These are phyloP conservation scores for Butyriboletus loyo DNA, from an alignment of 768 basidiomycete genomes.

Conservation along the genomic window DNA sequence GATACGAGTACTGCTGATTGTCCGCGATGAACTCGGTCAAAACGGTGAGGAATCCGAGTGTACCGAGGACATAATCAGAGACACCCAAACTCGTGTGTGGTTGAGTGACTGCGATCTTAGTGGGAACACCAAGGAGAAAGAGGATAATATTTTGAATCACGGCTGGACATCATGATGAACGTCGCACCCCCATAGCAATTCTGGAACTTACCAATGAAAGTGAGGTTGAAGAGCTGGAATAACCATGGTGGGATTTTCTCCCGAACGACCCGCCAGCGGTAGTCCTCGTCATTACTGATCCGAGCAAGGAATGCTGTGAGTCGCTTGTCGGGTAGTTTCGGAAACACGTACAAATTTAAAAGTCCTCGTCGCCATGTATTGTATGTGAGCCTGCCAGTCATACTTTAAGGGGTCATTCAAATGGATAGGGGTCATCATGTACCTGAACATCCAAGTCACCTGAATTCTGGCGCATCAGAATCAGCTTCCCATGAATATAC, in stretches of 20 bases:
- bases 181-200: not conserved
- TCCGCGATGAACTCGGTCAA: conserved; percentile 80
- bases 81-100: conserved; percentile 49
- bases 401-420: conserved; percentile 24
- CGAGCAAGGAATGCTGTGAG: not conserved
- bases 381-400: conserved; percentile 55
- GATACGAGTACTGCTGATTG: conserved; percentile 87
- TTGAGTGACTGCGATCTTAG: conserved; percentile 52
- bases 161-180: conserved; percentile 37
- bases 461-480: conserved; percentile 14
- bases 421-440: not conserved
- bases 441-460: conserved; percentile 64
- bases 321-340: too few relatives aligned
- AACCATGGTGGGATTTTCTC: conserved; percentile 48
- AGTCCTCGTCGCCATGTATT: conserved; percentile 85
- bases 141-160: conserved; percentile 79
- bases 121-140: conserved; percentile 63
- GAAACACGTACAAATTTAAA: conserved; percentile 56
- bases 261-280: conserved; percentile 84
- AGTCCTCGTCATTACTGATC: conserved; percentile 78
- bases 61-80: conserved; percentile 63
- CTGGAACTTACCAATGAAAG: conserved; percentile 61
- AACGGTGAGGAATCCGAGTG: conserved; percentile 56
- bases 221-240: conserved; percentile 58
- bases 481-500: not conserved